Percentiles rank a stretch among this genome's conserved stretches.
These are phyloP conservation scores for Mortierella hygrophila DNA, from an alignment of 192 early-diverging fungal species.

Conservation along the genomic window DNA sequence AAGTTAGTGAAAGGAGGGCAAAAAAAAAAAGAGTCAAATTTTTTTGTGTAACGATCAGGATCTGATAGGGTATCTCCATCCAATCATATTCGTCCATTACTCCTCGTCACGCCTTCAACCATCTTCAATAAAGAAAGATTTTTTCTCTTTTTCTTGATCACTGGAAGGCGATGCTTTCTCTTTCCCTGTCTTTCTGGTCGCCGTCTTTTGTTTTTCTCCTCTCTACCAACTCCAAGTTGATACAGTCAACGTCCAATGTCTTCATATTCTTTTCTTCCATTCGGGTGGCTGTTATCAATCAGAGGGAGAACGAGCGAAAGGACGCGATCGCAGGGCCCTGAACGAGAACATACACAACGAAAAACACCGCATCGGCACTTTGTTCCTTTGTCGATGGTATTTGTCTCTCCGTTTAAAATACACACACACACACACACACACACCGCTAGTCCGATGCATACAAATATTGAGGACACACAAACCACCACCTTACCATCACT, in stretches of 20 bases:
- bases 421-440: too few relatives aligned
- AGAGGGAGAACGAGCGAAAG: background rate
- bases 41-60: conserved; percentile 1
- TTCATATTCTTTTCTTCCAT: too few relatives aligned
- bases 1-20: background rate
- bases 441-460: background rate
- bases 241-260: too few relatives aligned
- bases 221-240: background rate
- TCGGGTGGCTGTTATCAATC: background rate
- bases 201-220: background rate
- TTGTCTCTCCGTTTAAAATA: too few relatives aligned
- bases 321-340: background rate
- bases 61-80: conserved; percentile 5
- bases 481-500: background rate
- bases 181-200: too few relatives aligned
- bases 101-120: background rate
- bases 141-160: background rate
- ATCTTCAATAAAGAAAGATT: background rate
- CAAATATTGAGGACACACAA: background rate
- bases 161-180: too few relatives aligned
- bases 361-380: too few relatives aligned
- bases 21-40: background rate
- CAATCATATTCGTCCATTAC: background rate
- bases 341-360: background rate
- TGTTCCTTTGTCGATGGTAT: too few relatives aligned